Evolutionary conservation across 176 grass and related monocot genomes (phyloP), one percentile per base, ranked within the genome.

Genomic region (Paspalum vaginatum): DNA sequence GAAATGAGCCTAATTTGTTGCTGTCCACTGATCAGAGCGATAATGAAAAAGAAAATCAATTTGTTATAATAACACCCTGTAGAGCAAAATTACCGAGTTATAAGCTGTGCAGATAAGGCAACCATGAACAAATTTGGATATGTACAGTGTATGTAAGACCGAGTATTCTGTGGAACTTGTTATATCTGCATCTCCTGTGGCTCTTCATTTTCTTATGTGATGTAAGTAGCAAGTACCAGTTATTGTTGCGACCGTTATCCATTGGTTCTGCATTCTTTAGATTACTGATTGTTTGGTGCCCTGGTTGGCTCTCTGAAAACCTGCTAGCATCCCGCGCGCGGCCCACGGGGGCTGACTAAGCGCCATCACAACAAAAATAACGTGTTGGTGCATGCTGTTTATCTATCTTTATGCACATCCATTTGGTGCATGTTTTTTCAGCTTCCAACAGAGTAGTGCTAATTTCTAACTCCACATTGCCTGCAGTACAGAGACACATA

Each of bases 401-500:
- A 37, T 61, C 13, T 0, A 26, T 40, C 20, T 63, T 49, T 10
- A 42, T 25, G 20, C 53, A 43, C 37, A 32, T n/a, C n/a, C n/a
- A n/a, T 25, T 62, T 45, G 15, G 39, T 69, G 14, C 0, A 9
- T 55, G 22, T 65, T 6, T 64, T 61, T 70, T 61, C 67, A 13
- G 17, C 58, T 48, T 48, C 42, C 55, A 1, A 17, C 4, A 38
- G 8, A 56, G 59, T 32, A 70, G 17, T 22, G 73, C 55, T 85
- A 48, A 70, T 54, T 65, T 5, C 5, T 51, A 51, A 14, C 25
- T 50, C 17, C 18, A 55, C 63, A 61, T 37, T 88, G 18, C 27
- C 72, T 95, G 66, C 96, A 98, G 96, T 95, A 91, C 66, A 87
- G 88, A 81, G 90, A 98, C 77, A 86, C 43, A 49, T 98, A 98